phyloP scores from a whole-genome alignment of 2,329 filamentous ascomycete genomes.

The Sclerotinia trifoliorum region DNA sequence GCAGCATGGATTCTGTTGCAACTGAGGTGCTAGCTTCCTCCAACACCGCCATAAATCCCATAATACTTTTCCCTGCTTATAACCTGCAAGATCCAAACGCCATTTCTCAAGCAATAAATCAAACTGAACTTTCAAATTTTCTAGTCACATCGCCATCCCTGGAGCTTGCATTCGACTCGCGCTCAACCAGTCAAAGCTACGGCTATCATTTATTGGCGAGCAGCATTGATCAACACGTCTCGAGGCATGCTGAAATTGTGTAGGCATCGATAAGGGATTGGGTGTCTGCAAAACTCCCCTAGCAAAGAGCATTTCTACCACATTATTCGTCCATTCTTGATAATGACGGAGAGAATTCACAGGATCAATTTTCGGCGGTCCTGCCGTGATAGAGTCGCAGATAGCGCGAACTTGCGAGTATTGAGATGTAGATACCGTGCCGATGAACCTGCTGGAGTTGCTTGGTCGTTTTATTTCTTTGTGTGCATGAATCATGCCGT shows the following conservation, averaged over 20 bases:
- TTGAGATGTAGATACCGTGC: constrained; percentile 21
- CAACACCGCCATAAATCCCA: not conserved
- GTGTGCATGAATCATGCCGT: constrained; percentile 22
- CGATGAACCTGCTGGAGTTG: constrained; percentile 11
- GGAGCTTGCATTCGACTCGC: constrained; percentile 6
- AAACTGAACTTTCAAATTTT: constrained; percentile 1
- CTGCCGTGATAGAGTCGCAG: constrained; percentile 19
- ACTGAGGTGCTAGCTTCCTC: not conserved
- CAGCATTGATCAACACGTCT: constrained; percentile 12
- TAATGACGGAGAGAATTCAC: constrained; percentile 14
- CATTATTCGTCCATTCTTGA: constrained; percentile 16
- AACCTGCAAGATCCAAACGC: not conserved
- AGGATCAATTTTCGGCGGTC: constrained; percentile 17
- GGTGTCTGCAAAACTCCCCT: constrained; percentile 1
- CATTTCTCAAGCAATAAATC: not conserved
- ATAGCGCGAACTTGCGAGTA: constrained; percentile 13
- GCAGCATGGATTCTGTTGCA: not conserved
- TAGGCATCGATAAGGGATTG: constrained; percentile 3
- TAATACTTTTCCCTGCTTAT: not conserved
- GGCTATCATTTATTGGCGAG: constrained; percentile 17
- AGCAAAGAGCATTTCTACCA: constrained; percentile 4
- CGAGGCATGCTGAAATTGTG: not conserved
- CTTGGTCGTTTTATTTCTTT: constrained; percentile 21
- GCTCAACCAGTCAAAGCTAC: constrained; percentile 16
- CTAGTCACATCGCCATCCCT: constrained; percentile 13